Percentiles rank a stretch among this genome's conserved stretches.
Evolutionary conservation across 768 basidiomycete species (phyloP).

Genomic region (Austroboletus eburneus): DNA sequence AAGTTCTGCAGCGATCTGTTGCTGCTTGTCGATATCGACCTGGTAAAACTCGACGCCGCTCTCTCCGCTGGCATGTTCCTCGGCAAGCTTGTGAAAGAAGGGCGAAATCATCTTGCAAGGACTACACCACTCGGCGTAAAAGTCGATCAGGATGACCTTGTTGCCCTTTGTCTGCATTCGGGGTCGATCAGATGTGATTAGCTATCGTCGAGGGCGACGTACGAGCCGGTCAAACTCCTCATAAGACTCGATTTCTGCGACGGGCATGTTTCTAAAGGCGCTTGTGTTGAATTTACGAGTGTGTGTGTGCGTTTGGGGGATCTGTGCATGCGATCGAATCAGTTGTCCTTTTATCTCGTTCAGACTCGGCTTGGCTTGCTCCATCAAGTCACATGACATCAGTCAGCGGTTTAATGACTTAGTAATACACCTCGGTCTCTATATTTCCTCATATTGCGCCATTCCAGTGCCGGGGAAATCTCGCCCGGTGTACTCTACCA

Average conservation of each 20-base stretch:
- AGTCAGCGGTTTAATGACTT: background rate
- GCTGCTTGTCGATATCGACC: slow-evolving; percentile 60
- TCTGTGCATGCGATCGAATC: no score
- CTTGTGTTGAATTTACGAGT: background rate
- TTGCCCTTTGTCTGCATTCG: slow-evolving; percentile 3
- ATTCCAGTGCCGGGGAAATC: no score
- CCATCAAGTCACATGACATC: slow-evolving; percentile 3
- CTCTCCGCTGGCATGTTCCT: slow-evolving; percentile 6
- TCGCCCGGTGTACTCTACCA: no score
- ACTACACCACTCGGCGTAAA: slow-evolving; percentile 18
- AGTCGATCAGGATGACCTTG: slow-evolving; percentile 17
- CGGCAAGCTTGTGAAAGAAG: background rate
- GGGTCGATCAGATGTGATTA: no score
- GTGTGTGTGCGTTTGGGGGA: no score
- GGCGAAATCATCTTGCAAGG: slow-evolving; percentile 18
- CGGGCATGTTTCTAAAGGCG: slow-evolving; percentile 1
- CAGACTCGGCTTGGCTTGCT: no score
- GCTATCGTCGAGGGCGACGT: no score
- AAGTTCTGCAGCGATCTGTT: slow-evolving; percentile 46
- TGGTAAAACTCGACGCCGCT: slow-evolving; percentile 61
- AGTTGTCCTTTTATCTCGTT: no score
- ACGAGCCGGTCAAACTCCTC: slow-evolving; percentile 4
- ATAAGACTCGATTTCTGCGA: background rate
- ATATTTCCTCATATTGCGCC: no score
- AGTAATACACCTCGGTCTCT: no score